Base-by-base conservation (phyloP, 2,329 filamentous ascomycete species). In the Stagonosporopsis tanaceti region DNA sequence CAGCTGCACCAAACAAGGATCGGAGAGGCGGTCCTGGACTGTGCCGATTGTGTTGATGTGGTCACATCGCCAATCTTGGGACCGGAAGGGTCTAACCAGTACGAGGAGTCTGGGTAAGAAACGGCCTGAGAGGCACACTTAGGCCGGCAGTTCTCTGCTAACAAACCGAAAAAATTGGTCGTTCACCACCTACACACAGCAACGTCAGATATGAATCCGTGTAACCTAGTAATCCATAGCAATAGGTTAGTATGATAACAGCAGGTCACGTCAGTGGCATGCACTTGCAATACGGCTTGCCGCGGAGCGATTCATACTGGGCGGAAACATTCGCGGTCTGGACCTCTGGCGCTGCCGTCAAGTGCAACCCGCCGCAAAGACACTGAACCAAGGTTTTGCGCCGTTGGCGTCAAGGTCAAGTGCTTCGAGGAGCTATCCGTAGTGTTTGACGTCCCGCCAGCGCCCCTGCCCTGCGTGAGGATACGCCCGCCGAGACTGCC, bases 261-360 rank as follows among this genome's bases (percentile, higher is more conserved):
- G 24, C 32, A 32, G 25, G 25, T 27, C 9, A 9, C 17, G 4
- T 9, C 17, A 35, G 30, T 7, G 8, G 17, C n/a, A n/a, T n/a
- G 15, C 17, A 8, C 28, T 37, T 28, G 30, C 20, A 17, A 35
- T 12, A 48, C 6, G 14, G 32, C 32, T 11, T 22, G 47, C 53
- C 53, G 48, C 48, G 48, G 54, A 44, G 32, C 38, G 8, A 11
- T 34, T 4, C 30, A 45, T 27, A 44, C 11, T 22, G 11, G 11
- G 38, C 44, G 54, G 47, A 20, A 37, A n/a, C 8, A 44, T 28
- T 38, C 28, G 41, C 25, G 53, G 37, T 52, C 54, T 57, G 44
- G 48, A 45, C 44, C 27, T 12, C 8, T 25, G 12, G 30, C 44
- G 40, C 53, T 48, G 52, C 47, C 32, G 6, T 28, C 27, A 8